Evolutionary conservation across 306 rosid species (phyloP).

Genomic region (Cyclanthera cordifolia): DNA sequence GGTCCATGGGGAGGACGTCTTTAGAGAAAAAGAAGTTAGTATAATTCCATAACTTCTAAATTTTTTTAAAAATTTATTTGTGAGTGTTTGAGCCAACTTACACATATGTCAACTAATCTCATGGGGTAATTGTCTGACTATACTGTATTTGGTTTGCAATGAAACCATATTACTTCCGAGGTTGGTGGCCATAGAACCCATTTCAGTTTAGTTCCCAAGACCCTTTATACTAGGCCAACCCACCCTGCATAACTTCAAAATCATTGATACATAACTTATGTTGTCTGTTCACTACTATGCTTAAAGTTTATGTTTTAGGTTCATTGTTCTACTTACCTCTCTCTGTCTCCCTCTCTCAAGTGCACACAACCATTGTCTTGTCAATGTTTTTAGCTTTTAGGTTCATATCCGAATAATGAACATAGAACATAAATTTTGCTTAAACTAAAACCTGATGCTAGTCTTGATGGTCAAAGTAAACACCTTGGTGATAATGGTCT

Average conservation of each 20-base stretch:
- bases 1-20: slow-evolving; percentile 63
- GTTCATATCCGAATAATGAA: background rate
- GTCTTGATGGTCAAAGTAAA: background rate
- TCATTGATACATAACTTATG: background rate
- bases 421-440: background rate
- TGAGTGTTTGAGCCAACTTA: too few species aligned
- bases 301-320: background rate
- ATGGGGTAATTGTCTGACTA: too few species aligned
- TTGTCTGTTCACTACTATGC: background rate
- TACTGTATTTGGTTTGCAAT: too few species aligned
- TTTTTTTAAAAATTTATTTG: background rate
- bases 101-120: too few species aligned
- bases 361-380: background rate
- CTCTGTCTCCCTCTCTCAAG: background rate
- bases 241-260: background rate
- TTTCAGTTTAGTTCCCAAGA: too few species aligned
- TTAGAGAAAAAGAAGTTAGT: slow-evolving; percentile 86
- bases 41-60: slow-evolving; percentile 9
- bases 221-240: too few species aligned
- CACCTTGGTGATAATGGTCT: background rate
- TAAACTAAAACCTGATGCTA: background rate
- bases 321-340: background rate
- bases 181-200: too few species aligned
- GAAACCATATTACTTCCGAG: too few species aligned
- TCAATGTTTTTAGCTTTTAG: background rate